Base-by-base conservation (phyloP, 805 yeast genomes). In the Cyberlindnera saturnus region DNA sequence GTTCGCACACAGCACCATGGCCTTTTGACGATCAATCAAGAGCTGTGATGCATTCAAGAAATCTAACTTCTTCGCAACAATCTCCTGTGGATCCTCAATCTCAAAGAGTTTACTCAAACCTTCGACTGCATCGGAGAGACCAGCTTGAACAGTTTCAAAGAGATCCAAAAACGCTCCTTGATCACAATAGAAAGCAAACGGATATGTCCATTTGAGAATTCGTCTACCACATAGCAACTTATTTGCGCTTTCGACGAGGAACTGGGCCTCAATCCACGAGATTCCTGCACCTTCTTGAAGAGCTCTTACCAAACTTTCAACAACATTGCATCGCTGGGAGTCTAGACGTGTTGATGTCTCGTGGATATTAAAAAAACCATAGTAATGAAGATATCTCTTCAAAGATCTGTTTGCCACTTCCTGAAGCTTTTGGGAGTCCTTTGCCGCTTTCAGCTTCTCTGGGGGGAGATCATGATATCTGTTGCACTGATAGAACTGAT, bases 181-280 rank as follows among this genome's bases (percentile, higher is more conserved):
- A 33, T 70, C 72, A 30, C 88, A 67, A 59, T 81, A 86, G 56
- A 66, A 91, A 11, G 87, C 81, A 52, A 88, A 75, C 3, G 87
- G 89, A 63, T 86, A 90, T 0, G 96, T 79, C 97, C 98, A 93
- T 67, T 88, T 86, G 41, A 93, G 68, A 1, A 87, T 77, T 35
- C 79, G 77, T 45, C 98, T 70, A 7, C 95, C 86, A 44, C 72
- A 73, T 28, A 81, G 68, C 43, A 91, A 64, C 2, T 75, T 73
- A 38, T 73, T 71, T 34, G 86, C 80, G 33, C 91, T 79, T 41
- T 86, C 91, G 9, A 82, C 75, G 40, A 90, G 71, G 57, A 85
- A 91, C 54, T 86, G 93, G 1, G 88, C 83, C 56, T 90, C 96
- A 41, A 82, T 84, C 95, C 96, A 88, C 2, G 95, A 81, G 37